phyloP scores from a whole-genome alignment of 805 yeast species.

The Tetrapisispora namnaoensis region DNA sequence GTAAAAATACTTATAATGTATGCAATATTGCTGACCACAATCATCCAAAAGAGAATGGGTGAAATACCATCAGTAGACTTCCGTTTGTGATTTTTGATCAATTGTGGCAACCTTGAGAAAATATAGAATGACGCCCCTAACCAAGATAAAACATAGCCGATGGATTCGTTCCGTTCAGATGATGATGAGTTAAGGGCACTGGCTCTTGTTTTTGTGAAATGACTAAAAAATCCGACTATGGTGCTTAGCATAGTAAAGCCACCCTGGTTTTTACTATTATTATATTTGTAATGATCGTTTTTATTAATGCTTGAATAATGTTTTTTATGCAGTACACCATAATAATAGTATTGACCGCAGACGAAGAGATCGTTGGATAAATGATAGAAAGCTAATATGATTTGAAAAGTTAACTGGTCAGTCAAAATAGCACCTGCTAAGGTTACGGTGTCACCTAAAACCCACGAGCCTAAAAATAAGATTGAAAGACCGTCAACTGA shows the following conservation, averaged over 20 bases:
- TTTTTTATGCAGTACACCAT: conserved; percentile 31
- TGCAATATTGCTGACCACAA: conserved; percentile 65
- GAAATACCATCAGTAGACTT: conserved; percentile 84
- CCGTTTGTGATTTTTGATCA: conserved; percentile 62
- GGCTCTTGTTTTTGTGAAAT: background rate
- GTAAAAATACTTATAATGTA: conserved; percentile 68
- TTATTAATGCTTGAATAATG: background rate
- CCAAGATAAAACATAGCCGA: conserved; percentile 60
- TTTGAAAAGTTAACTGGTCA: conserved; percentile 69
- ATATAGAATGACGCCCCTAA: conserved; percentile 65
- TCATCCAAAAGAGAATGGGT: conserved; percentile 67
- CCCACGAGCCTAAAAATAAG: conserved; percentile 38
- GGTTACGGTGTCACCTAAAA: conserved; percentile 39
- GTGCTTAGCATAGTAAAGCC: background rate
- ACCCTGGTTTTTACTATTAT: background rate
- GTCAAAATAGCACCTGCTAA: conserved; percentile 68
- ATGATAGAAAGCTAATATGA: conserved; percentile 63
- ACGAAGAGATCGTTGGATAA: conserved; percentile 61
- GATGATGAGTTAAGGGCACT: background rate
- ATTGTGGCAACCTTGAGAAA: conserved; percentile 75
- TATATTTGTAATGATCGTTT: background rate
- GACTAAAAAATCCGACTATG: background rate
- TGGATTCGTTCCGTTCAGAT: background rate
- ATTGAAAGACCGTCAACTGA: conserved; percentile 57
- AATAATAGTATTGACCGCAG: conserved; percentile 63